Evolutionary conservation across 1,284 basidiomycete genomes (phyloP).

Genomic region (Fomitopsis pinicola): DNA sequence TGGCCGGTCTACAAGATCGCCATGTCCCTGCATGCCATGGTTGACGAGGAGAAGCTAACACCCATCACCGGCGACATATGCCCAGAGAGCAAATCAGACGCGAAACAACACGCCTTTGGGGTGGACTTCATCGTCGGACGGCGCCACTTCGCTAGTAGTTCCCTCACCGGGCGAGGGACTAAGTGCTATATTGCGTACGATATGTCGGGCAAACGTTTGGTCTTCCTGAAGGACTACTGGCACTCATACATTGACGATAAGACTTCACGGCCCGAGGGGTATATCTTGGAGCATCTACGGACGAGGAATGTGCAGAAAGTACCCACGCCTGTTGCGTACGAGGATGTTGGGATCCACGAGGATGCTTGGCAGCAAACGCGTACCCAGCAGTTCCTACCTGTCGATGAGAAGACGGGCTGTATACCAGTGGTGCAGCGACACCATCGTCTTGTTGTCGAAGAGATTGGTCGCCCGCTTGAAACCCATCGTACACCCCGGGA

Average conservation of each 20-base stretch:
- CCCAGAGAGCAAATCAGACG: no score
- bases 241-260: not conserved
- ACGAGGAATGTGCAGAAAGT: not conserved
- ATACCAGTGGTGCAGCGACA: not conserved
- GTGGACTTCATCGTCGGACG: not conserved
- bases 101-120: no score
- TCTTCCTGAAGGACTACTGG: conserved; percentile 3
- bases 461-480: conserved; percentile 5
- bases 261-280: not conserved
- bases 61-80: not conserved
- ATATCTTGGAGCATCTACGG: not conserved
- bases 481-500: not conserved
- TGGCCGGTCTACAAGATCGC: conserved; percentile 2
- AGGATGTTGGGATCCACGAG: not conserved
- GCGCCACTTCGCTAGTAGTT: not conserved
- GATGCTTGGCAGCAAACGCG: not conserved
- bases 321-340: conserved; percentile 5
- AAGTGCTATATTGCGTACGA: conserved; percentile 1
- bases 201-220: not conserved
- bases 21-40: not conserved
- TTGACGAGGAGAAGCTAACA: not conserved
- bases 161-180: not conserved
- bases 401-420: not conserved
- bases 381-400: not conserved
- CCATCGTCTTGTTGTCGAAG: conserved; percentile 5